These are phyloP conservation scores for Wallacemonas sp. DNA, from an alignment of 208 protist genomes.

Conservation along the genomic window DNA sequence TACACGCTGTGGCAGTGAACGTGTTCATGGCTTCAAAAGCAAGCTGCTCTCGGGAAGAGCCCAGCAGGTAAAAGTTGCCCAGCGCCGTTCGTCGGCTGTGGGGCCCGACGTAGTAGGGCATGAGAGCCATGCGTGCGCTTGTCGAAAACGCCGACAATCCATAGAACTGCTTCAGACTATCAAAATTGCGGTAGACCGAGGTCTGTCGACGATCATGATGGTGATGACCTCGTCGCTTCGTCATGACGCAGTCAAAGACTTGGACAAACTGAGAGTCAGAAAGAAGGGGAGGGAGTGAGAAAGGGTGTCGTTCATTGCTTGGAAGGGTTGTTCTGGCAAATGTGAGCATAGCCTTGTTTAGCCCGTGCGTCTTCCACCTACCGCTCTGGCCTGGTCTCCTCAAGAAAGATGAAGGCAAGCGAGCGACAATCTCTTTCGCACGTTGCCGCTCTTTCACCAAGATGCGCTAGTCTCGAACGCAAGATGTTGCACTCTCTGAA, in stretches of 20 bases:
- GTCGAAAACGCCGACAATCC: conserved; percentile 45
- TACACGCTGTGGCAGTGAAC: conserved; percentile 58
- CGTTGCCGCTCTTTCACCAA: no score
- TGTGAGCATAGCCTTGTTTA: no score
- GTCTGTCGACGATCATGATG: conserved; percentile 30
- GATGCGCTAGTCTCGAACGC: no score
- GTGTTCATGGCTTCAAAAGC: conserved; percentile 81
- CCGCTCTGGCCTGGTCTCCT: no score
- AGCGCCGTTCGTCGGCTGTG: conserved; percentile 75
- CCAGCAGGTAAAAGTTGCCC: conserved; percentile 63
- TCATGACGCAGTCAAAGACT: neutral
- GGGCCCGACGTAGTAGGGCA: conserved; percentile 51
- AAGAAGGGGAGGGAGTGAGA: no score
- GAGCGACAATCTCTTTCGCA: no score
- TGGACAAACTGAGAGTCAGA: neutral
- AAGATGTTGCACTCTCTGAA: no score
- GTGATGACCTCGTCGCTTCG: no score
- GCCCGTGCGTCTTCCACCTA: no score
- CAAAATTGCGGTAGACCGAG: conserved; percentile 67
- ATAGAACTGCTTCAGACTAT: conserved; percentile 80
- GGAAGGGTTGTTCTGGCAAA: no score
- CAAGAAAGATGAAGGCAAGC: no score
- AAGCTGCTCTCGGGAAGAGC: conserved; percentile 61
- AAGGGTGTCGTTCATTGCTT: no score
- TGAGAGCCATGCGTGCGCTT: conserved; percentile 46